phyloP scores from a whole-genome alignment of 768 basidiomycete genomes.

The Phanerochaete sordida region DNA sequence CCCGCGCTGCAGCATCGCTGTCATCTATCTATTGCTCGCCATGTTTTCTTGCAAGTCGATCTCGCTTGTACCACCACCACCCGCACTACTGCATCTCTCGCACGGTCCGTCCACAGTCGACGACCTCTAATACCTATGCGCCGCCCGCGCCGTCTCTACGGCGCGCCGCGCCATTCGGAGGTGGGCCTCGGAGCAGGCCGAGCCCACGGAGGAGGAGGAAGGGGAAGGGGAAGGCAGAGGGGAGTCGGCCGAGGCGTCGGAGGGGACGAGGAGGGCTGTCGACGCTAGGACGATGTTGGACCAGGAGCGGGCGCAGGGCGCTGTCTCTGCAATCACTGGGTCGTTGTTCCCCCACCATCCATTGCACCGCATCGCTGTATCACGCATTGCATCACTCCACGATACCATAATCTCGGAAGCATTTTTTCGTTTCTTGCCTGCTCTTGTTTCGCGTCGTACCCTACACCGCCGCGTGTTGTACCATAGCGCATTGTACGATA shows the following conservation, averaged over 20 bases:
- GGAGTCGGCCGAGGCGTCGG: background rate
- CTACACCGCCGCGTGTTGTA: background rate
- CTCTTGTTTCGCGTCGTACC: background rate
- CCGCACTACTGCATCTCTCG: slow-evolving; percentile 3
- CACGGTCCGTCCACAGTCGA: slow-evolving; percentile 11
- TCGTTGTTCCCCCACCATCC: background rate
- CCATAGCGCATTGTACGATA: background rate
- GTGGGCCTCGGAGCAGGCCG: background rate
- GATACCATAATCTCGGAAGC: slow-evolving; percentile 3
- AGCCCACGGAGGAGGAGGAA: slow-evolving; percentile 9
- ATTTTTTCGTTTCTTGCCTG: background rate
- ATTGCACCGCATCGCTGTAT: background rate
- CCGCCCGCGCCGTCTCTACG: background rate
- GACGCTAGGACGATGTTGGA: background rate
- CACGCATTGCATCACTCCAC: slow-evolving; percentile 1
- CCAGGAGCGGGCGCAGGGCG: background rate
- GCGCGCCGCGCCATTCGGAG: slow-evolving; percentile 10
- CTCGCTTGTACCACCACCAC: slow-evolving; percentile 25
- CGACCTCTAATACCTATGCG: slow-evolving; percentile 11
- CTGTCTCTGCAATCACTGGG: background rate
- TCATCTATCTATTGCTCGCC: slow-evolving; percentile 9
- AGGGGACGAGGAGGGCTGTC: background rate
- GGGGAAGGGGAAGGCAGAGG: slow-evolving; percentile 3
- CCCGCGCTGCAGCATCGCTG: background rate
- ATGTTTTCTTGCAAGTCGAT: slow-evolving; percentile 24